Conservation (phyloP, 2,329 filamentous ascomycete genomes). For the Sporothrix phasma region DNA sequence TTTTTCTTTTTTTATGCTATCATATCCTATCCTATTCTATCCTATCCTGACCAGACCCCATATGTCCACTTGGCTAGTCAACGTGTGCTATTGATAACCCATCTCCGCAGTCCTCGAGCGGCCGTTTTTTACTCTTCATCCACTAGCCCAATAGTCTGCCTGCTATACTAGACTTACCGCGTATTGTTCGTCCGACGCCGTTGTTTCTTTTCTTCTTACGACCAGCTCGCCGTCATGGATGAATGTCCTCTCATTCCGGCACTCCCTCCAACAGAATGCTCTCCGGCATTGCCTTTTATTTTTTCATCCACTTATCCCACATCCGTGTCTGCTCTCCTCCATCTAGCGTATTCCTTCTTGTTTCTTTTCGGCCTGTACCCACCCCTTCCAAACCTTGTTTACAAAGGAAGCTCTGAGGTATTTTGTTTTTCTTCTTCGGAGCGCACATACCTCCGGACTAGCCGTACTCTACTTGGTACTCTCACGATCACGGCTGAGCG, state of each 20-base stretch:
- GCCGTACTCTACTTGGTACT: not conserved
- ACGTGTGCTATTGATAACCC: not conserved
- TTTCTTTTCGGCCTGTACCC: not conserved
- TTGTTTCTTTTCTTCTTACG: not conserved
- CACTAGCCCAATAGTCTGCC: not conserved
- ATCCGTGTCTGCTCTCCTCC: not conserved
- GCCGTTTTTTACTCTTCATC: not conserved
- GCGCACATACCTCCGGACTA: not conserved
- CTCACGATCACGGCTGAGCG: not conserved
- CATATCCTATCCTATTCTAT: no score
- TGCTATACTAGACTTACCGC: not conserved
- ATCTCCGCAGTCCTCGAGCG: not conserved
- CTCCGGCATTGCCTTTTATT: not conserved
- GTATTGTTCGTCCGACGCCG: not conserved
- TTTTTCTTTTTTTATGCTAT: no score
- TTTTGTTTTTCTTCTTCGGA: not conserved
- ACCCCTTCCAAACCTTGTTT: not conserved
- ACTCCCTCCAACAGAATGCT: not conserved
- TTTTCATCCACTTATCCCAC: no score
- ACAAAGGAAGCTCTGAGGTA: not conserved
- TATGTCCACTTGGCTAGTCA: not conserved
- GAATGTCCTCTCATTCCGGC: not conserved
- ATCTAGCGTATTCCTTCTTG: not conserved
- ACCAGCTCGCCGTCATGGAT: not conserved
- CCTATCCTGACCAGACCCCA: not conserved